Conservation (phyloP, 352 stramenopile species). For the Globisporangium abappressorium region DNA sequence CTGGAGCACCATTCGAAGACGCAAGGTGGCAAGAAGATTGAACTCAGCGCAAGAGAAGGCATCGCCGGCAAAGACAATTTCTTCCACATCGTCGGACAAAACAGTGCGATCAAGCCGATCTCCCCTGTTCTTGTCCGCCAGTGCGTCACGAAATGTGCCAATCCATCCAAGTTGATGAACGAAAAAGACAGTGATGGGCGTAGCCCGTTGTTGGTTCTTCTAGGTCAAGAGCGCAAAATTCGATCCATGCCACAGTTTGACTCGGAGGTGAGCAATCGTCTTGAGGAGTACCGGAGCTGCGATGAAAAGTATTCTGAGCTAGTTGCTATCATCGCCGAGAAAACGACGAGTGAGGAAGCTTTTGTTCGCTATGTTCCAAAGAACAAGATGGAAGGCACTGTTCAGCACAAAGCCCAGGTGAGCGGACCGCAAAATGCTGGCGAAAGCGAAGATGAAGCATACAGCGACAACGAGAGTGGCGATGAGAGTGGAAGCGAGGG, state of each 20-base stretch:
- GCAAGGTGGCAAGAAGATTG: slow-evolving; percentile 29
- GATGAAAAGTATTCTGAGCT: slow-evolving; percentile 45
- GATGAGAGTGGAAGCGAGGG: slow-evolving; percentile 16
- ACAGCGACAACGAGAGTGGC: slow-evolving; percentile 12
- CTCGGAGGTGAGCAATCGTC: slow-evolving; percentile 31
- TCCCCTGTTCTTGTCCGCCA: slow-evolving; percentile 33
- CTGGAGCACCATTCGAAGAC: slow-evolving; percentile 41
- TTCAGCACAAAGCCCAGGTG: not conserved
- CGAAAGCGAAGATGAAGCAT: slow-evolving; percentile 17
- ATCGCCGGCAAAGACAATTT: slow-evolving; percentile 41
- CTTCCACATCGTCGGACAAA: slow-evolving; percentile 52
- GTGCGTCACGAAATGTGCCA: slow-evolving; percentile 30
- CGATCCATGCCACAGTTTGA: slow-evolving; percentile 16
- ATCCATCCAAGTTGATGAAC: slow-evolving; percentile 38
- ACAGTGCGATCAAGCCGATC: slow-evolving; percentile 20
- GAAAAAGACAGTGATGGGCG: slow-evolving; percentile 41
- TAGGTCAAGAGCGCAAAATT: slow-evolving; percentile 30
- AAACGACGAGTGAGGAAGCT: slow-evolving; percentile 31
- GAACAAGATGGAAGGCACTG: slow-evolving; percentile 1
- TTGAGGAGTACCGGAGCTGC: slow-evolving; percentile 30
- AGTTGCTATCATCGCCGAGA: slow-evolving; percentile 49
- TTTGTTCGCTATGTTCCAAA: slow-evolving; percentile 24
- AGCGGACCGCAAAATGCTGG: slow-evolving; percentile 4
- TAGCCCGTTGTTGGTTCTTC: slow-evolving; percentile 50
- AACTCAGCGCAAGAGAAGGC: slow-evolving; percentile 24